Evolutionary conservation across 2,329 filamentous ascomycete genomes (phyloP).

Genomic region (Talaromyces rugulosus): DNA sequence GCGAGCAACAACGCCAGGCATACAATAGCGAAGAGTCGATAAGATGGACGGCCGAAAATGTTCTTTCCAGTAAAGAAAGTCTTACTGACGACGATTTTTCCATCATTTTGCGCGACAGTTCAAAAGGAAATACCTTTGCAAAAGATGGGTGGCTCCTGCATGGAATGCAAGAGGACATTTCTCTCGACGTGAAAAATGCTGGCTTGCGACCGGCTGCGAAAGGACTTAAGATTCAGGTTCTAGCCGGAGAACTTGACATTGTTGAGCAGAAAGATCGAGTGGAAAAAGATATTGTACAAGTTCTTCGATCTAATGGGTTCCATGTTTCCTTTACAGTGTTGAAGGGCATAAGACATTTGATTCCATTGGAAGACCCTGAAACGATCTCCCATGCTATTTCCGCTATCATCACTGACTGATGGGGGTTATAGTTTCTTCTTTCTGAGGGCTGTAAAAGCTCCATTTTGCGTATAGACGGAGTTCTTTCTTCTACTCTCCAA

Average conservation of each 20-base stretch:
- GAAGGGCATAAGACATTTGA: conserved; percentile 18
- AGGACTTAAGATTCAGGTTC: conserved; percentile 19
- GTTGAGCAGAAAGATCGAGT: conserved; percentile 31
- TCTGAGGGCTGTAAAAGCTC: neutral
- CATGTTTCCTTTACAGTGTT: conserved; percentile 11
- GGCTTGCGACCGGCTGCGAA: neutral
- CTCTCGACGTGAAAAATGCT: conserved; percentile 15
- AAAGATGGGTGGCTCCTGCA: conserved; percentile 33
- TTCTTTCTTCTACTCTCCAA: neutral
- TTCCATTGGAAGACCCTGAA: conserved; percentile 21
- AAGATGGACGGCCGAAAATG: conserved; percentile 27
- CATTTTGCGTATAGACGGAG: neutral
- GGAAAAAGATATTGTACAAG: conserved; percentile 19
- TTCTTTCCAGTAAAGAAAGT: conserved; percentile 23
- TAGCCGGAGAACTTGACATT: conserved; percentile 30
- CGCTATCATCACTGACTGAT: neutral
- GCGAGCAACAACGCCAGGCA: conserved; percentile 29
- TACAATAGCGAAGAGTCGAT: conserved; percentile 27
- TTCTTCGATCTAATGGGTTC: conserved; percentile 13
- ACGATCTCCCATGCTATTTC: conserved; percentile 6
- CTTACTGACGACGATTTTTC: conserved; percentile 15
- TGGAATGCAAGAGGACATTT: conserved; percentile 32
- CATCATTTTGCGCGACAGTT: conserved; percentile 24
- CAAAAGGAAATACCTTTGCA: conserved; percentile 25
- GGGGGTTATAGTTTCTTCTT: neutral